phyloP scores from a whole-genome alignment of 805 yeast genomes.

The Myxozyma mucilagina region DNA sequence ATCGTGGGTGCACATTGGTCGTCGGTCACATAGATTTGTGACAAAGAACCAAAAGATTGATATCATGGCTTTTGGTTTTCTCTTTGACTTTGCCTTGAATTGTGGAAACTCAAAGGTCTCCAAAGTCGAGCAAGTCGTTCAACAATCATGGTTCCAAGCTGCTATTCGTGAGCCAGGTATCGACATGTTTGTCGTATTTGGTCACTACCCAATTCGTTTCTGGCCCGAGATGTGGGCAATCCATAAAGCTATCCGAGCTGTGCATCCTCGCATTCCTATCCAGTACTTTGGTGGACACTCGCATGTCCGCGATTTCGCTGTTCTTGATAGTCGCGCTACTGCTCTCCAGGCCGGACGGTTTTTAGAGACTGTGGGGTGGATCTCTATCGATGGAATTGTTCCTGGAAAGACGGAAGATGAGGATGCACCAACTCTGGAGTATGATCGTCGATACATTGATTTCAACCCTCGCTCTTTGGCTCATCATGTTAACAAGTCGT shows the following conservation, averaged over 20 bases:
- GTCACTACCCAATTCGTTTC: constrained; percentile 73
- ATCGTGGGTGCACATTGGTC: constrained; percentile 63
- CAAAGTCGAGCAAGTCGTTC: constrained; percentile 55
- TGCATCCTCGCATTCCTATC: constrained; percentile 62
- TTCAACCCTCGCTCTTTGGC: constrained; percentile 72
- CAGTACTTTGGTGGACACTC: constrained; percentile 95
- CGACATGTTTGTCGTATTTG: constrained; percentile 70
- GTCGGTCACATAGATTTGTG: constrained; percentile 60
- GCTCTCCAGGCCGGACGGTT: constrained; percentile 93
- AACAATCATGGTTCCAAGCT: constrained; percentile 65
- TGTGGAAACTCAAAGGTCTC: constrained; percentile 65
- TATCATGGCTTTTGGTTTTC: constrained; percentile 70
- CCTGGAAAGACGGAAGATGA: constrained; percentile 24
- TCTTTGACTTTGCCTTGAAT: constrained; percentile 69
- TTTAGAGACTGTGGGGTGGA: constrained; percentile 91
- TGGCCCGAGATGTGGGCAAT: constrained; percentile 56
- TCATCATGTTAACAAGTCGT: constrained; percentile 52
- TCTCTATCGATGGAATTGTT: constrained; percentile 51
- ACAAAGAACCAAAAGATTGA: constrained; percentile 56
- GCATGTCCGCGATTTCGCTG: constrained; percentile 81
- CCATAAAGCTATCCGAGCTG: constrained; percentile 53
- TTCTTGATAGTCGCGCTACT: constrained; percentile 63
- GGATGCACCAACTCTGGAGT: constrained; percentile 36
- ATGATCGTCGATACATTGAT: constrained; percentile 74
- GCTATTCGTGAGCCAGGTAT: constrained; percentile 46